A percentile compares a stretch with the other conserved stretches of the same genome.
Conservation (phyloP, 345 rosid genomes). For the Cardamine resedifolia region DNA sequence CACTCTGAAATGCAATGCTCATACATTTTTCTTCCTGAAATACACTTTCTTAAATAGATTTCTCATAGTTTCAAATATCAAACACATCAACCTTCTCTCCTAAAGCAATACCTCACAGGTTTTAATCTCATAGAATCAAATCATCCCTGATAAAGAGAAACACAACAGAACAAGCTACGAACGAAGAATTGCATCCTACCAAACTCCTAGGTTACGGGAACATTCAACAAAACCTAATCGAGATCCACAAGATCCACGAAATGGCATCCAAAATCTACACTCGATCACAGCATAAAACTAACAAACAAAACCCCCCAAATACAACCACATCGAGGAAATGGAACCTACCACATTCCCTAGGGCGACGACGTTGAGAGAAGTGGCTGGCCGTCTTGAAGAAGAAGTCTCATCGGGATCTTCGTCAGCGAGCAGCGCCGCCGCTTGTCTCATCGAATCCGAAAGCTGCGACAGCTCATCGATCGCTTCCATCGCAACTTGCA, state of each 20-base stretch:
- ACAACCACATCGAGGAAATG: conserved; percentile 1
- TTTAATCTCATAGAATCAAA: conserved; percentile 8
- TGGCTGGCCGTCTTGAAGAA: conserved; percentile 54
- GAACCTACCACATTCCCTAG: conserved; percentile 90
- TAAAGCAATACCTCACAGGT: background rate
- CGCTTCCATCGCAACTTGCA: conserved; percentile 64
- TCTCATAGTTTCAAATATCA: conserved; percentile 9
- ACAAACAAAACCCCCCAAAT: conserved; percentile 16
- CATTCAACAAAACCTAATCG: conserved; percentile 31
- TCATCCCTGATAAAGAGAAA: background rate
- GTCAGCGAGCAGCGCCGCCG: conserved; percentile 74
- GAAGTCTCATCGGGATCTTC: conserved; percentile 87
- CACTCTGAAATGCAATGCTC: background rate
- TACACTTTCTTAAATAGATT: background rate
- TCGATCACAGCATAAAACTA: conserved; percentile 1
- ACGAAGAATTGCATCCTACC: conserved; percentile 14
- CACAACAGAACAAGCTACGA: conserved; percentile 2
- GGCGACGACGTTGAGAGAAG: conserved; percentile 84
- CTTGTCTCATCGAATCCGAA: conserved; percentile 83
- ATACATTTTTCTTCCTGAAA: background rate
- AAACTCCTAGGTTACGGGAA: conserved; percentile 21
- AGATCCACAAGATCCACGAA: conserved; percentile 39
- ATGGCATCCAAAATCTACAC: conserved; percentile 16
- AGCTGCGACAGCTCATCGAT: conserved; percentile 84
- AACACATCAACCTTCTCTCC: conserved; percentile 16